These are phyloP conservation scores for Komagataea norvegica DNA, from an alignment of 1,139 yeast genomes.

Conservation along the genomic window DNA sequence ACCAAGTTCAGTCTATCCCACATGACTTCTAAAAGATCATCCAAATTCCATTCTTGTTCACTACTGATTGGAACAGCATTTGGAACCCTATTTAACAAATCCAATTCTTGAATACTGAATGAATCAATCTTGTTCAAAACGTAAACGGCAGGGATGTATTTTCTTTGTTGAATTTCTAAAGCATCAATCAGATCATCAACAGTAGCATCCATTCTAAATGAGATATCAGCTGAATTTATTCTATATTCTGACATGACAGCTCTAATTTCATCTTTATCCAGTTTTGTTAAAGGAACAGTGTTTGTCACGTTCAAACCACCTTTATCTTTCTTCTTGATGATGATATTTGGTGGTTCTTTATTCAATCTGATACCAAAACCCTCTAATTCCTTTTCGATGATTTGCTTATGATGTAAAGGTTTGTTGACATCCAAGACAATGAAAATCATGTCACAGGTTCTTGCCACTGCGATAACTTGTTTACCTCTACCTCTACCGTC, in stretches of 20 bases:
- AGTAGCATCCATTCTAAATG: slow-evolving; percentile 95
- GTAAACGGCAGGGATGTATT: slow-evolving; percentile 91
- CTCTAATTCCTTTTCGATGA: slow-evolving; percentile 91
- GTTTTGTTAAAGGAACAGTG: slow-evolving; percentile 86
- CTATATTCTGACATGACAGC: slow-evolving; percentile 96
- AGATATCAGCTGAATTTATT: slow-evolving; percentile 94
- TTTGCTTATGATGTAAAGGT: slow-evolving; percentile 88
- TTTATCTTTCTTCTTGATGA: slow-evolving; percentile 85
- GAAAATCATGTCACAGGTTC: slow-evolving; percentile 89
- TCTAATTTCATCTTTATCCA: slow-evolving; percentile 87
- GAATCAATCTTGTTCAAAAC: slow-evolving; percentile 95
- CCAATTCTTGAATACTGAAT: slow-evolving; percentile 88
- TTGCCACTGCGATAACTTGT: slow-evolving; percentile 97
- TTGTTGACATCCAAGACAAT: slow-evolving; percentile 94
- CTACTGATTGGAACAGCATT: slow-evolving; percentile 96
- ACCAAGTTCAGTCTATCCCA: slow-evolving; percentile 89
- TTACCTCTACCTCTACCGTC: slow-evolving; percentile 99
- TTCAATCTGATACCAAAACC: slow-evolving; percentile 96
- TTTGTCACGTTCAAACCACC: slow-evolving; percentile 94
- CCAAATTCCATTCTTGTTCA: slow-evolving; percentile 95
- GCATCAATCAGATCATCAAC: slow-evolving; percentile 94
- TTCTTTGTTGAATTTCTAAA: slow-evolving; percentile 84
- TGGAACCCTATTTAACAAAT: slow-evolving; percentile 83
- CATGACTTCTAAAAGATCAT: slow-evolving; percentile 88
- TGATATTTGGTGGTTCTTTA: slow-evolving; percentile 86